Base-by-base conservation (phyloP, 2,329 filamentous ascomycete species). In the Alternaria panax region DNA sequence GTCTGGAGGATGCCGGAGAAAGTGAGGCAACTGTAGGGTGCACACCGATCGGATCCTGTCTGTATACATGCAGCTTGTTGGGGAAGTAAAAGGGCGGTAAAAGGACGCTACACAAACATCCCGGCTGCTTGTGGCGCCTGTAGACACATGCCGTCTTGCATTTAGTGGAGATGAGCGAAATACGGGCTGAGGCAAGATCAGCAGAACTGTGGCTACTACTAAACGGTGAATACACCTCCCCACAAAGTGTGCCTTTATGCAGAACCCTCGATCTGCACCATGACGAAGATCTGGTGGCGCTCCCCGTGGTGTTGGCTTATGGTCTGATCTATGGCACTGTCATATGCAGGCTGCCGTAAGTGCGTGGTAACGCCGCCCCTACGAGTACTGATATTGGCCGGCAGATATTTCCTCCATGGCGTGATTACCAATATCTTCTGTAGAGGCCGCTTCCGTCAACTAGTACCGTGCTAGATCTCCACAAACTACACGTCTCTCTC, bases 381-480 rank as follows among this genome's bases (percentile, higher is more conserved):
- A 57, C 40, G 30, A 14, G 14, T 36, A 24, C 11, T 24, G 16
- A 16, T 22, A 45, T 24, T 32, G 38, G 51, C 20, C 34, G 24
- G 18, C 7, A 30, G 14, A 42, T 25, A 11, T 7, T 11, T 28
- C 38, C 16, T 30, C 9, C 27, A 41, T 50, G 22, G 25, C 43
- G 36, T n/a, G 34, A 55, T 55, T 41, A 20, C 32, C 18, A 45
- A 34, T 41, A 36, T 50, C 18, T 42, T n/a, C 22, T 32, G 20
- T 47, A 18, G 12, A 43, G n/a, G 20, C 27, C n/a, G 22, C 28
- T 50, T 40, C 20, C 14, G 25, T 46, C 52, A 51, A 55, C 47
- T 12, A 52, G 30, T 8, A 52, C 47, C 25, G 25, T 36, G 48
- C 47, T 25, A 54, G 24, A 55, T 59, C 50, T 50, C 36, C 57